Evolutionary conservation across 768 basidiomycete species (phyloP), one percentile per base, ranked within the genome.

Genomic region (Hemileccinum impolitum): DNA sequence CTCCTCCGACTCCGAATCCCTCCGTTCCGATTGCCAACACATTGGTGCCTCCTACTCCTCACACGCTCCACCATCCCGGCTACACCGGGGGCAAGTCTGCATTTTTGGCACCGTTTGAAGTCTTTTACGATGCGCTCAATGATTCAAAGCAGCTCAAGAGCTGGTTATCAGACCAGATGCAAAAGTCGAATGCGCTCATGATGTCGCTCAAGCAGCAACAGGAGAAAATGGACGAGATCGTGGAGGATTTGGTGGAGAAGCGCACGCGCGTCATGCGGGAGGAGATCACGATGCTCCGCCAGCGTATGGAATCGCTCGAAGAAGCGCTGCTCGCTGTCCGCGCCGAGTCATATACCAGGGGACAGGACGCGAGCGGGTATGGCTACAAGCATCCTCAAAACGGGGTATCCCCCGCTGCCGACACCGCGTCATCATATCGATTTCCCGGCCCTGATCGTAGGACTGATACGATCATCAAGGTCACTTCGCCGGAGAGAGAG

Each of bases 71-170:
- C 14, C 79, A 78, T 35, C 78, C 82, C 59, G 23, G 23, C 23
- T 23, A 23, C 23, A 60, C 77, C 10, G 77, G 78, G 19, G 84
- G 85, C 60, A 89, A 85, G 63, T 72, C 79, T 1, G 84, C 88
- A 17, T 94, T 94, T 66, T 70, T 94, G 41, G 81, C 85, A 0
- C 90, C 88, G 3, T 94, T 93, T 56, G 87, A 86, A 59, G 66
- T 77, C 44, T 93, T 94, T 66, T 94, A 91, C 62, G 90, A 93
- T 51, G 84, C 89, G 3, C 78, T 94, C 28, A 78, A 83, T 47
- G 91, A 91, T 64, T 82, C 86, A 14, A 84, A 81, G 60, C 81
- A 88, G 60, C 78, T 93, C 49, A 90, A 91, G 69, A 59, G 64
- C 32, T 90, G 89, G 84, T 74, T 93, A 7, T 72, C 75, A 19